Evolutionary conservation across 1,284 basidiomycete genomes (phyloP), one percentile per base, ranked within the genome.

Genomic region (Cryptococcus sp.): DNA sequence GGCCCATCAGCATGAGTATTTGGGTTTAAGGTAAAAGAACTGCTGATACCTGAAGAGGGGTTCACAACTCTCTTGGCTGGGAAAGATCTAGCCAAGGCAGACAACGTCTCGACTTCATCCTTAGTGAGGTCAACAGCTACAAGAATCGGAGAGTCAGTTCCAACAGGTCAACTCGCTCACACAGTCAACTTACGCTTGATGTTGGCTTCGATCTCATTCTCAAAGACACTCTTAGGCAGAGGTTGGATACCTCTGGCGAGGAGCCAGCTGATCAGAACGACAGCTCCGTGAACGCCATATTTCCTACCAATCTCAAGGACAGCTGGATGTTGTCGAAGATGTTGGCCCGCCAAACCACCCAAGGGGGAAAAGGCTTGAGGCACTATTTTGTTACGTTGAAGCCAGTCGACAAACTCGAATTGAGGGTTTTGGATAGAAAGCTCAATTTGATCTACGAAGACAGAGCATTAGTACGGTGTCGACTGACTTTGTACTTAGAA

Each of bases 341-440:
- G 86, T 65, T 85, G 81, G 67, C 86, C 83, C 20, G 87, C 89
- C 10, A 52, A 15, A 52, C 51, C 51, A 15, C 87, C 70, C 1
- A 89, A 80, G 2, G 87, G 88, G 29, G 87, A 88, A 73, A 88
- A 89, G 11, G 87, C 86, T 66, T 89, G 85, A 5, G 89, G 80
- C 10, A 87, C 78, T 37, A 89, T 66, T 13, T 78, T 79, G 58
- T 86, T 81, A 45, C 84, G 66, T 49, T 64, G 45, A 46, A 80
- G 50, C 57, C 85, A 87, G 79, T 85, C 79, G 51, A 89, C 72
- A 25, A 92, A 80, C 59, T 89, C 87, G 0, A 86, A 85, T 70
- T 92, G 89, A 17, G 89, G 87, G 69, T 87, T 85, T 81, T 83
- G 87, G 73, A 82, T 88, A 76, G 81, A 89, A 25, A 91, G 81